A percentile compares a stretch with the other conserved stretches of the same genome.
Conservation (phyloP, 1,139 yeast genomes). For the Kazachstania sp. region DNA sequence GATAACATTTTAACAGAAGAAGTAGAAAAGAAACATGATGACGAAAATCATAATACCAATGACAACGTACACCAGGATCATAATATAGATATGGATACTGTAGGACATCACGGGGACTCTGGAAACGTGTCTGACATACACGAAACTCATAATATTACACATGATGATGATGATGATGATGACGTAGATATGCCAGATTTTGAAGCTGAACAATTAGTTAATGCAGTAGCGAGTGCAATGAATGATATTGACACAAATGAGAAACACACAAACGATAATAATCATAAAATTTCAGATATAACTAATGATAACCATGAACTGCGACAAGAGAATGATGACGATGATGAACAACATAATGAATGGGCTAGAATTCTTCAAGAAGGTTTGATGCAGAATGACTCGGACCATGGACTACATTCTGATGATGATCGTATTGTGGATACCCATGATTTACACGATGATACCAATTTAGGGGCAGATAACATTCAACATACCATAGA, state of each 20-base stretch:
- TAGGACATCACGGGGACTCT: neutral
- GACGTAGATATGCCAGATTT: constrained; percentile 14
- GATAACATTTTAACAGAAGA: constrained; percentile 23
- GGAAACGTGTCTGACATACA: neutral
- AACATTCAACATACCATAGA: constrained; percentile 10
- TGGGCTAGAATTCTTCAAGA: constrained; percentile 29
- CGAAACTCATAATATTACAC: neutral
- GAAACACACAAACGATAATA: constrained; percentile 8
- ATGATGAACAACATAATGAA: constrained; percentile 16
- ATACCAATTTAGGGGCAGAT: neutral
- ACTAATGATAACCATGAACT: neutral
- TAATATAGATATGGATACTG: neutral
- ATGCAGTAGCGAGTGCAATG: constrained; percentile 29
- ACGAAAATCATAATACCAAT: neutral
- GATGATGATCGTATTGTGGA: neutral
- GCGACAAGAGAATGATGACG: constrained; percentile 7
- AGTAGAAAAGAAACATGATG: constrained; percentile 17
- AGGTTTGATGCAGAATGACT: constrained; percentile 18
- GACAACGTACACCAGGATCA: constrained; percentile 7
- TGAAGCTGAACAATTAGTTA: constrained; percentile 18
- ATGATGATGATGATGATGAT: neutral
- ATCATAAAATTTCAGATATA: neutral
- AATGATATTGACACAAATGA: constrained; percentile 15
- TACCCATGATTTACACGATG: constrained; percentile 1
- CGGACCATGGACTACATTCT: neutral